Evolutionary conservation across 1,139 yeast species (phyloP).

Genomic region (Pichia sp.): DNA sequence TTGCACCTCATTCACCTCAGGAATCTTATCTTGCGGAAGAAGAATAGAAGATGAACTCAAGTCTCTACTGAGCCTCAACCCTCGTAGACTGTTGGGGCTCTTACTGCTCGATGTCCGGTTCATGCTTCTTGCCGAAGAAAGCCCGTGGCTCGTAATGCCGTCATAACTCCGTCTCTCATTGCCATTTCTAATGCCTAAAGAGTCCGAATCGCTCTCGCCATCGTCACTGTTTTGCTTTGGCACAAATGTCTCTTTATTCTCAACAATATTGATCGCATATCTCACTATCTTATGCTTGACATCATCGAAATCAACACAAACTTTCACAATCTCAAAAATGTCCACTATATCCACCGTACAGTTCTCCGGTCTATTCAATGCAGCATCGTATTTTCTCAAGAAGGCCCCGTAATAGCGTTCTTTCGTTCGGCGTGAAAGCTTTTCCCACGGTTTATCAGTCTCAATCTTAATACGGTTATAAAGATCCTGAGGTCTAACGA

Average conservation of each 20-base stretch:
- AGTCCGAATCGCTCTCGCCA: conserved; percentile 5
- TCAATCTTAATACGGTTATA: conserved; percentile 25
- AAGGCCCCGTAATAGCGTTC: conserved; percentile 29
- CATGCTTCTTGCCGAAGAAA: conserved; percentile 1
- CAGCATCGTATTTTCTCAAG: conserved; percentile 25
- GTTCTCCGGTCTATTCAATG: conserved; percentile 20
- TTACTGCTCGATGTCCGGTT: conserved; percentile 3
- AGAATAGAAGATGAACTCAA: conserved; percentile 5
- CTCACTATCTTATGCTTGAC: conserved; percentile 18
- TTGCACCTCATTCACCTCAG: background rate
- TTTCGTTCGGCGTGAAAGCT: conserved; percentile 20
- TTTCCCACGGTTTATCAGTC: conserved; percentile 25
- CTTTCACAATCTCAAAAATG: conserved; percentile 20
- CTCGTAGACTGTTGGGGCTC: conserved; percentile 6
- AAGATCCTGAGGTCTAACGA: conserved; percentile 27
- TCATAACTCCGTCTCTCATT: background rate
- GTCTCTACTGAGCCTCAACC: background rate
- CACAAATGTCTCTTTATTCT: conserved; percentile 5
- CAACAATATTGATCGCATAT: conserved; percentile 18
- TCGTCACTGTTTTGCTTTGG: background rate
- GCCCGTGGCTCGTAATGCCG: background rate
- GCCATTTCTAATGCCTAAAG: background rate
- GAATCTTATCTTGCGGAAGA: conserved; percentile 1
- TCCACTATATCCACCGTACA: conserved; percentile 16
- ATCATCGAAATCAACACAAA: conserved; percentile 22